These are phyloP conservation scores for Amaranthus tricolor DNA, from an alignment of 179 eudicot genomes.

Conservation along the genomic window DNA sequence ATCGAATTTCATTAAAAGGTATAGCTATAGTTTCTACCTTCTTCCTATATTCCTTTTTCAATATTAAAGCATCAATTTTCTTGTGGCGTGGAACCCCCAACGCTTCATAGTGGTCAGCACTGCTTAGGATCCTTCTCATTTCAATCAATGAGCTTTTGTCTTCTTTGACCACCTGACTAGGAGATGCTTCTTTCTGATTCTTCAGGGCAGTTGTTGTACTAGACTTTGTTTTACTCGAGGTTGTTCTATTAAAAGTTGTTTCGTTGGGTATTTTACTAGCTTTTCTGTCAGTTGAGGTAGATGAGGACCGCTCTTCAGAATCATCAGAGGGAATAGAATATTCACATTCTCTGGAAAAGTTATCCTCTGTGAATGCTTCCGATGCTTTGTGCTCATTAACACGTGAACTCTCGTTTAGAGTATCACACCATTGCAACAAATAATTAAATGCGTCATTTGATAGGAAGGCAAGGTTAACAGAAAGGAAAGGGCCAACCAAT, in stretches of 20 bases:
- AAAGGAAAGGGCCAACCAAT: constrained; percentile 75
- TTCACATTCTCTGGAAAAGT: constrained; percentile 57
- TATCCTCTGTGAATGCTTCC: constrained; percentile 64
- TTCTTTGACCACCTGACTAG: constrained; percentile 63
- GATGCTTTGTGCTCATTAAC: constrained; percentile 73
- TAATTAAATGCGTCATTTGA: constrained; percentile 70
- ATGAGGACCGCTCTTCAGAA: constrained; percentile 50
- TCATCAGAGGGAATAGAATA: constrained; percentile 64
- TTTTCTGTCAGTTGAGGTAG: constrained; percentile 39
- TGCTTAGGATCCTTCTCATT: constrained; percentile 73
- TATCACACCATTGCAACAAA: constrained; percentile 88
- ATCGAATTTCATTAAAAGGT: neutral
- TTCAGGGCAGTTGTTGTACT: constrained; percentile 36
- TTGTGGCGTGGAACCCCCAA: constrained; percentile 70
- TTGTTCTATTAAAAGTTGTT: constrained; percentile 5
- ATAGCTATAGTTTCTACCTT: constrained; percentile 45
- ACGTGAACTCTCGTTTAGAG: constrained; percentile 65
- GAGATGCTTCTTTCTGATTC: constrained; percentile 51
- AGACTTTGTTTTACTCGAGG: constrained; percentile 14
- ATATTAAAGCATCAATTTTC: constrained; percentile 58
- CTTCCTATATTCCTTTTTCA: constrained; percentile 89
- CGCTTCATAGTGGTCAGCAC: constrained; percentile 83
- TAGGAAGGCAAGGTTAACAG: constrained; percentile 83
- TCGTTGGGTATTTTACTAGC: constrained; percentile 24
- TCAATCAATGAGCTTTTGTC: constrained; percentile 57